Percentiles rank a stretch among this genome's conserved stretches.
Evolutionary conservation across 768 basidiomycete species (phyloP).

Genomic region (Leccinum aurantiacum): DNA sequence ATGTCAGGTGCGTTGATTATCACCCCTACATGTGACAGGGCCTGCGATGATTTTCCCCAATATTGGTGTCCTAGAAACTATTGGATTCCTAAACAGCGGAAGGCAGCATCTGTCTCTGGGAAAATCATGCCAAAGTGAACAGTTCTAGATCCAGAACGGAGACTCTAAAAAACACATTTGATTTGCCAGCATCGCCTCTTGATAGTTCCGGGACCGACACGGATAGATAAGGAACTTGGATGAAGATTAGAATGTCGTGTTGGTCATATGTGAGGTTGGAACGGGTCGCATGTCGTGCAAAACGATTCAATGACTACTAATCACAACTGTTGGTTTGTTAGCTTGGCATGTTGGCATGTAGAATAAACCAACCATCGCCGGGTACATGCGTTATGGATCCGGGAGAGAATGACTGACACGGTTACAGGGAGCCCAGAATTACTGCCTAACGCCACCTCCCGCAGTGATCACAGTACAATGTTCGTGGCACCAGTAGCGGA

Average conservation of each 20-base stretch:
- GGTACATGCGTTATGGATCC: not conserved
- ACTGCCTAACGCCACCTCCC: not conserved
- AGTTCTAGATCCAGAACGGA: not conserved
- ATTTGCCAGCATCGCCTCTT: not conserved
- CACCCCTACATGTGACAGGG: constrained; percentile 1
- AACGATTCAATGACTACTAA: not conserved
- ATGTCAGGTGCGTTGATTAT: not conserved
- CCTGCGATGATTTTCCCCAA: not conserved
- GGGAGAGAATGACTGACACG: not conserved
- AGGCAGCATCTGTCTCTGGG: not conserved
- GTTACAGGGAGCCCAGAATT: not conserved
- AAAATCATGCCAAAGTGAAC: constrained; percentile 1
- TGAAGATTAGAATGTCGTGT: constrained; percentile 4
- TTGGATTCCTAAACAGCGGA: not conserved
- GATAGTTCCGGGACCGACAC: constrained; percentile 6
- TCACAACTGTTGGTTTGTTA: not conserved
- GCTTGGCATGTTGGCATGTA: not conserved
- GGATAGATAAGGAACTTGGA: constrained; percentile 1
- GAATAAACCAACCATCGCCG: not conserved
- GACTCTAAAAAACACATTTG: not conserved
- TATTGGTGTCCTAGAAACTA: not conserved
- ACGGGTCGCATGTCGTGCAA: not conserved
- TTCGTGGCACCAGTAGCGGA: not conserved
- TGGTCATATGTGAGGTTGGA: not conserved
- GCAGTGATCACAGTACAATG: not conserved